Percentiles rank a stretch among this genome's conserved stretches.
Evolutionary conservation across 805 yeast species (phyloP).

Genomic region (Saccharomycopsis schoenii): DNA sequence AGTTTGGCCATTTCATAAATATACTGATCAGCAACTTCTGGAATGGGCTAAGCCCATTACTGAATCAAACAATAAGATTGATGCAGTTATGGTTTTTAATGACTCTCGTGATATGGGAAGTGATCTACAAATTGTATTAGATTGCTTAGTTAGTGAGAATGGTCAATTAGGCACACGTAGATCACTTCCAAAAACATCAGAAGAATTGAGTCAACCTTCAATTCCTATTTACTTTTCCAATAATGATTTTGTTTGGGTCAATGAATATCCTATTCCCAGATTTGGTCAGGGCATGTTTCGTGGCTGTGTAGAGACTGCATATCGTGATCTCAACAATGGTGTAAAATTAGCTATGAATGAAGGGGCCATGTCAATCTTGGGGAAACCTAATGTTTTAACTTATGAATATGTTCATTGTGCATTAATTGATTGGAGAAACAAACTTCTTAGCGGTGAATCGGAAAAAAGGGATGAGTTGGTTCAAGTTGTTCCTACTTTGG

Average conservation of each 20-base stretch:
- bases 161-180: constrained; percentile 61
- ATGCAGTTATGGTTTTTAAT: constrained; percentile 73
- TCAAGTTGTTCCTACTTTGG: constrained; percentile 36
- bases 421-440: constrained; percentile 41
- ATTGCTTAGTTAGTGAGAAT: constrained; percentile 50
- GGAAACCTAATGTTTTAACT: constrained; percentile 73
- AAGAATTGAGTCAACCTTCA: constrained; percentile 33
- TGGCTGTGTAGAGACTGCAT: constrained; percentile 49
- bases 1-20: constrained; percentile 63
- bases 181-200: background rate
- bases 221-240: constrained; percentile 74
- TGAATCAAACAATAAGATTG: constrained; percentile 37
- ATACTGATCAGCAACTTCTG: constrained; percentile 34
- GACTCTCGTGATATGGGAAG: constrained; percentile 87
- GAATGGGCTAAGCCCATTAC: constrained; percentile 31
- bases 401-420: constrained; percentile 78
- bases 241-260: constrained; percentile 82
- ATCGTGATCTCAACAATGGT: constrained; percentile 43
- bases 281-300: constrained; percentile 90
- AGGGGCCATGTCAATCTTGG: constrained; percentile 38
- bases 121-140: constrained; percentile 70
- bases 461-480: constrained; percentile 14
- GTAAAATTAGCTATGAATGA: constrained; percentile 32
- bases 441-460: constrained; percentile 22
- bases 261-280: constrained; percentile 64